phyloP scores from a whole-genome alignment of 2,329 filamentous ascomycete genomes.

The Diaporthe batatas region DNA sequence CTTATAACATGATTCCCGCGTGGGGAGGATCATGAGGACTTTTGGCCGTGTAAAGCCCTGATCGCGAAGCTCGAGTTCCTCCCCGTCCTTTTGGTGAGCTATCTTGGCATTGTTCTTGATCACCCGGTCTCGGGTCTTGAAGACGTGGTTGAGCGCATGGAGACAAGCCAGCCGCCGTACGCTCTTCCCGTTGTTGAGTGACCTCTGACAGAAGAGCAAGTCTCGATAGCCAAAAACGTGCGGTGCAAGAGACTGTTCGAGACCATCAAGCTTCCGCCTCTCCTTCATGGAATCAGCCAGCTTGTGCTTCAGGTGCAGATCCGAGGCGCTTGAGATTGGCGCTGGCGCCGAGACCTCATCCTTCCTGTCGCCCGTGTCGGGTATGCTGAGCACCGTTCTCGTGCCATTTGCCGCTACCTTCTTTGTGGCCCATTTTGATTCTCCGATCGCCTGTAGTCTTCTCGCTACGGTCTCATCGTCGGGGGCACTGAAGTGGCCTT shows the following conservation, averaged over 20 bases:
- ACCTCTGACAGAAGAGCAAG: slow-evolving; percentile 80
- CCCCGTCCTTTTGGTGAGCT: slow-evolving; percentile 72
- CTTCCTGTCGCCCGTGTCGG: slow-evolving; percentile 54
- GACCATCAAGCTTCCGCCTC: slow-evolving; percentile 68
- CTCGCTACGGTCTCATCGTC: slow-evolving; percentile 71
- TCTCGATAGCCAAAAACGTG: slow-evolving; percentile 88
- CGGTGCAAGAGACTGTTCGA: slow-evolving; percentile 76
- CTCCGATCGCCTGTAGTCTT: slow-evolving; percentile 64
- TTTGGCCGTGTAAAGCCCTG: slow-evolving; percentile 97
- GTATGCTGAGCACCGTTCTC: slow-evolving; percentile 62
- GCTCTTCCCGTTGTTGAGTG: slow-evolving; percentile 73
- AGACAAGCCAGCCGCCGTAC: slow-evolving; percentile 81
- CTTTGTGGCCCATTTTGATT: slow-evolving; percentile 64
- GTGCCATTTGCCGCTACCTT: slow-evolving; percentile 61
- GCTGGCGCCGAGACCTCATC: slow-evolving; percentile 52
- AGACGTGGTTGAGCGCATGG: slow-evolving; percentile 90
- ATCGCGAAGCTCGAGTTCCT: slow-evolving; percentile 83
- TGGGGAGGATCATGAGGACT: slow-evolving; percentile 90
- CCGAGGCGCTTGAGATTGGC: slow-evolving; percentile 56
- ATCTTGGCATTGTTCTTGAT: slow-evolving; percentile 92
- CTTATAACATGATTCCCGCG: slow-evolving; percentile 85
- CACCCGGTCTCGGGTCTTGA: slow-evolving; percentile 93
- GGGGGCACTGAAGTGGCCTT: slow-evolving; percentile 80
- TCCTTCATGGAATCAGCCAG: slow-evolving; percentile 68
- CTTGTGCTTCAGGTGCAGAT: slow-evolving; percentile 78